A percentile compares a stretch with the other conserved stretches of the same genome.
Evolutionary conservation across 1,284 basidiomycete species (phyloP).

Genomic region (Cryptococcus maquisensis): DNA sequence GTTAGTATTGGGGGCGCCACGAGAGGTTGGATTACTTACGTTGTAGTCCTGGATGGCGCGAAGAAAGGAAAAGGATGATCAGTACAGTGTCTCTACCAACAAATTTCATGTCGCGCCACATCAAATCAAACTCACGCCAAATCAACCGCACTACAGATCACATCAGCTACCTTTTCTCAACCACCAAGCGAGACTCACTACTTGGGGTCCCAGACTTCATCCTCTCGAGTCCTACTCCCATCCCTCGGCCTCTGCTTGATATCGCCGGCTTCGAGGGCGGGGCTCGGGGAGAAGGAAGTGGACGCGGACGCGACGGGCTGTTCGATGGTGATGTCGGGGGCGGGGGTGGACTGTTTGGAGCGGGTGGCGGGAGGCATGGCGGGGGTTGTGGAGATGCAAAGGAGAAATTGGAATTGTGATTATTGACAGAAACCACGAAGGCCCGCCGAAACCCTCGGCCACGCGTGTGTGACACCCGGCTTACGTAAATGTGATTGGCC

Average conservation of each 20-base stretch:
- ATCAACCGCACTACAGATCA: constrained; percentile 38
- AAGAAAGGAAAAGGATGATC: neutral
- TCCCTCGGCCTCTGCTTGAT: constrained; percentile 23
- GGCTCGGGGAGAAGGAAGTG: constrained; percentile 8
- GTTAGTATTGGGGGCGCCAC: constrained; percentile 4
- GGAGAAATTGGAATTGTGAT: neutral
- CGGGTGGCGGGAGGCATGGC: constrained; percentile 35
- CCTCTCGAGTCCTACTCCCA: constrained; percentile 35
- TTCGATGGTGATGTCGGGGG: constrained; percentile 2
- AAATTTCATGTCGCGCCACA: neutral
- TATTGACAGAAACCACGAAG: neutral
- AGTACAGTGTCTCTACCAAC: neutral
- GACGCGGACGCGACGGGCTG: constrained; percentile 1
- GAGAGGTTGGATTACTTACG: constrained; percentile 20
- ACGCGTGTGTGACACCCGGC: too few species aligned
- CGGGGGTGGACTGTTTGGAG: constrained; percentile 33
- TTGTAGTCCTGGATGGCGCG: constrained; percentile 28
- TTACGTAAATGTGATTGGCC: too few species aligned
- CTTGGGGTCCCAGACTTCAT: constrained; percentile 48
- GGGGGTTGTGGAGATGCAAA: neutral
- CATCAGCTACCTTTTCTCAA: neutral
- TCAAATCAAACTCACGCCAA: constrained; percentile 35
- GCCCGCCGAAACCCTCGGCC: too few species aligned
- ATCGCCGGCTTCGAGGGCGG: constrained; percentile 2
- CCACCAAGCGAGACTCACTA: constrained; percentile 36